phyloP scores from a whole-genome alignment of 106 monocot species.

The Acorus gramineus region DNA sequence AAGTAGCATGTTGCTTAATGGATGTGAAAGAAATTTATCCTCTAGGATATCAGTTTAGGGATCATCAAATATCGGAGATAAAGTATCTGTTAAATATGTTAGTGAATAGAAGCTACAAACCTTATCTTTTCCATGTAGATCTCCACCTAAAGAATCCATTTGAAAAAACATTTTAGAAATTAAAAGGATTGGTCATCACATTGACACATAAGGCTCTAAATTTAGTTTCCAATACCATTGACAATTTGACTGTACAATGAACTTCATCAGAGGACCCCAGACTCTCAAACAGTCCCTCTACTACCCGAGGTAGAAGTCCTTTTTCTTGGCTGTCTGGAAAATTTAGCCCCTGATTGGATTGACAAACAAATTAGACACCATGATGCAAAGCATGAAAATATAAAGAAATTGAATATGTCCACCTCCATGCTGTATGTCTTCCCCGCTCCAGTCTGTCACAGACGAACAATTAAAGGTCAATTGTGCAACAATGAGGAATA shows the following conservation, averaged over 20 bases:
- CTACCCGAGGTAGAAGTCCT: constrained; percentile 60
- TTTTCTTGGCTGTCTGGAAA: constrained; percentile 38
- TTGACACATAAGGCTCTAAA: too few species aligned
- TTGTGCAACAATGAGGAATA: not conserved
- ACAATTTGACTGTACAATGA: constrained; percentile 46
- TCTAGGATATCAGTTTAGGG: not conserved
- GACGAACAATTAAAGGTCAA: constrained; percentile 4
- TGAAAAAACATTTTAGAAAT: too few species aligned
- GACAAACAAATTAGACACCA: not conserved
- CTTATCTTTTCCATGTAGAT: constrained; percentile 89
- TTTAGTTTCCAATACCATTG: constrained; percentile 44
- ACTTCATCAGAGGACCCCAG: constrained; percentile 18
- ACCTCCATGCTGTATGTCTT: constrained; percentile 94
- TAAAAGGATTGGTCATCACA: too few species aligned
- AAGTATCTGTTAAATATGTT: not conserved
- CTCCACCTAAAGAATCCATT: constrained; percentile 51
- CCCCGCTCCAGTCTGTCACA: constrained; percentile 77
- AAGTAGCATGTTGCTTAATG: too few species aligned
- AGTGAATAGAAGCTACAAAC: constrained; percentile 20
- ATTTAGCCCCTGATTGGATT: constrained; percentile 37
- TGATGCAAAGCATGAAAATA: too few species aligned
- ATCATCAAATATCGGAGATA: too few species aligned
- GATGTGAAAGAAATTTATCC: not conserved
- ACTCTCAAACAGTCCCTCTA: constrained; percentile 50
- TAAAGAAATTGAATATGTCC: constrained; percentile 7